These are phyloP conservation scores for Psidium guajava DNA, from an alignment of 345 rosid species.

Conservation along the genomic window DNA sequence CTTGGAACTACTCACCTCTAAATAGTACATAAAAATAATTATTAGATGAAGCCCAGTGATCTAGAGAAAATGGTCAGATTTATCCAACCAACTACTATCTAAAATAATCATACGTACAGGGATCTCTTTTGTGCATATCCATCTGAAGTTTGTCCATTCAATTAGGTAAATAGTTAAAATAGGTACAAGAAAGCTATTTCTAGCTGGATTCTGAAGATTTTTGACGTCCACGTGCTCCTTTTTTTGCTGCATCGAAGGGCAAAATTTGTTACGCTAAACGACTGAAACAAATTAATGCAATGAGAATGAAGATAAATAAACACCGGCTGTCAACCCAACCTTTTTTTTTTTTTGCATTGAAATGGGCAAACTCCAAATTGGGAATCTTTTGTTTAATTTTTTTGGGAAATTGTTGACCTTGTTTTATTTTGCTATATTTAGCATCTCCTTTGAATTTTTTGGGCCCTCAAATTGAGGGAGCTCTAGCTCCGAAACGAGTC, in stretches of 20 bases:
- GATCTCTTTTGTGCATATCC: neutral
- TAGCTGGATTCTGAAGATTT: neutral
- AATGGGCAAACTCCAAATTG: neutral
- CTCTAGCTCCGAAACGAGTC: neutral
- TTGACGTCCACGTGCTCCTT: neutral
- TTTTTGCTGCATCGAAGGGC: neutral
- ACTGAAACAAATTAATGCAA: neutral
- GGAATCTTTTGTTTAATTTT: neutral
- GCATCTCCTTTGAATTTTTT: neutral
- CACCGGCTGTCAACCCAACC: neutral
- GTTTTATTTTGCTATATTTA: neutral
- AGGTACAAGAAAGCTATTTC: neutral
- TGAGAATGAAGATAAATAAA: neutral
- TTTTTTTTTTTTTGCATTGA: neutral
- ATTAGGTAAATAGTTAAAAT: neutral
- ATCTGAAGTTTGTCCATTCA: neutral
- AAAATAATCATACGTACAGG: neutral
- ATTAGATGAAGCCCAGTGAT: rapidly evolving
- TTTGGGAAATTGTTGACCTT: neutral
- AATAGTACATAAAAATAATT: neutral
- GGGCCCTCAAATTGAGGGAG: neutral
- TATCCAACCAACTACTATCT: neutral
- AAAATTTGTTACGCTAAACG: neutral
- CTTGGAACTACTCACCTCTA: neutral
- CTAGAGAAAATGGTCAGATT: neutral